Base-by-base conservation (phyloP, 2,329 filamentous ascomycete genomes). In the Hypoxylon sp. region DNA sequence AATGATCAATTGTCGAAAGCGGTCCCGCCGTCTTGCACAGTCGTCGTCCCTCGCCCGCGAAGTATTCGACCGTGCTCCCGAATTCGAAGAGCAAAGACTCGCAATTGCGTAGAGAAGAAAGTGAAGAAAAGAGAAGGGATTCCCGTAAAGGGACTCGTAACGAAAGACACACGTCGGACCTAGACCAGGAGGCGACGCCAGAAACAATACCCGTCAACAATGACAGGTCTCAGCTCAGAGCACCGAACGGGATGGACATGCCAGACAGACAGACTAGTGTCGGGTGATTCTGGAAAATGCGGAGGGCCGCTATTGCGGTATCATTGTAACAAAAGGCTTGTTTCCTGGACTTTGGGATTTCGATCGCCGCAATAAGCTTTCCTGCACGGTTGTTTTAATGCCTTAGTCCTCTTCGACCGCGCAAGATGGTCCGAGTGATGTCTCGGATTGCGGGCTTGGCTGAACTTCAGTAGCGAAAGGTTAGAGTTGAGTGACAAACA, bases 1-100 rank as follows among this genome's bases (percentile, higher is more conserved):
- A 66, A 60, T 66, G 68, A 69, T 72, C 68, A 68, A 54, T 75
- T 62, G 70, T 74, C 42, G 48, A 77, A 77, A 70, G 62, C 79
- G 80, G 81, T 70, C 80, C 81, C 69, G 82, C 81, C 81, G 81
- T 78, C 56, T 67, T 77, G 77, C 81, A 81, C 81, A 79, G 80
- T 84, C 81, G 82, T 80, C 79, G 51, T 63, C 78, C 71, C 80
- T 84, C 83, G 82, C 84, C 84, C 74, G 84, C 83, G 83, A 85
- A 83, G 81, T 75, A 74, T 74, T 79, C 81, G 82, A 83, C 80
- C 78, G 76, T 79, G 80, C 77, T 74, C 70, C 73, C 64, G 70
- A 73, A 63, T 53, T 60, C 63, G 55, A 62, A 70, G 65, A 74
- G 69, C 62, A 69, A 61, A 48, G 68, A 59, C 66, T 65, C 55